Evolutionary conservation across 2,329 filamentous ascomycete genomes (phyloP).

Genomic region (Talaromyces sp.): DNA sequence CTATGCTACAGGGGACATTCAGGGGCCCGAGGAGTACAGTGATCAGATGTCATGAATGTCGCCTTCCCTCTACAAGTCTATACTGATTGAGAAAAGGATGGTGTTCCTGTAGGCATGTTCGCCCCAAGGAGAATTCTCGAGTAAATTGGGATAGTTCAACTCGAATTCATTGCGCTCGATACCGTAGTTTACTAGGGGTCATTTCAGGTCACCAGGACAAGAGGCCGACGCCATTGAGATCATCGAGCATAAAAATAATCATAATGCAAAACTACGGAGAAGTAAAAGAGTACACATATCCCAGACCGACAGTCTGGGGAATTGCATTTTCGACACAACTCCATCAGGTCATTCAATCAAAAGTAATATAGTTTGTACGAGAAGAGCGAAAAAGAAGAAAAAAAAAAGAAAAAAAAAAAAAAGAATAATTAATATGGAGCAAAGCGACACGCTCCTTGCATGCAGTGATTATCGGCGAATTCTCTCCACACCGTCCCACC

Average conservation of each 20-base stretch:
- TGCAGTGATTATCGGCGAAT: constrained; percentile 17
- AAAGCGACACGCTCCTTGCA: constrained; percentile 12
- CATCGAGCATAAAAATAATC: background rate
- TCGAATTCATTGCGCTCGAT: background rate
- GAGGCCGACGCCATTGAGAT: background rate
- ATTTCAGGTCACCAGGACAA: background rate
- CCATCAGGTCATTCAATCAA: background rate
- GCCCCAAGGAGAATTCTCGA: constrained; percentile 5
- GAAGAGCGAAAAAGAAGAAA: background rate
- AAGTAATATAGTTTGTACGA: constrained; percentile 1
- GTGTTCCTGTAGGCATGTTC: background rate
- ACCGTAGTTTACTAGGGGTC: background rate
- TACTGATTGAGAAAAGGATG: no score
- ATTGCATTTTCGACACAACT: no score
- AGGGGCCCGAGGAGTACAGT: background rate
- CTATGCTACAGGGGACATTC: constrained; percentile 1
- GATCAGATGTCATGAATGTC: background rate
- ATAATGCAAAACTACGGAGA: no score
- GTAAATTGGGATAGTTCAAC: background rate
- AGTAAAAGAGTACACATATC: no score
- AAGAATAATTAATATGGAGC: background rate
- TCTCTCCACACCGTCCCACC: constrained; percentile 7
- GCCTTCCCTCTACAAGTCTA: no score
- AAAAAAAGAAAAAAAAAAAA: background rate
- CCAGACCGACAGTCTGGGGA: background rate